Conservation (phyloP, 441 rosid species). For the Raphanus hybrid region DNA sequence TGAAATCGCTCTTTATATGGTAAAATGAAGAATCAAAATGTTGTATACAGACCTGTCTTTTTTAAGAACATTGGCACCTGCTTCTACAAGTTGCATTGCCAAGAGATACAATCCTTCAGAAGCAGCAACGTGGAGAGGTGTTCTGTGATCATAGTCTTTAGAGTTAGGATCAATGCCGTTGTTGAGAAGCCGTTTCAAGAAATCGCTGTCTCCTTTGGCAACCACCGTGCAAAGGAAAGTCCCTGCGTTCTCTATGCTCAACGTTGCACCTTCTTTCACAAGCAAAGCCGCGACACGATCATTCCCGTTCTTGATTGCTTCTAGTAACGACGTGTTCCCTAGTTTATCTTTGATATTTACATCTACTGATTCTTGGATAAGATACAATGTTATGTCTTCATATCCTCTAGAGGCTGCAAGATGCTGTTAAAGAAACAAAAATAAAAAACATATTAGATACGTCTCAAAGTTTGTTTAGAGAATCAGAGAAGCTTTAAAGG, state of each 20-base stretch:
- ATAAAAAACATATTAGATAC: slow-evolving; percentile 1
- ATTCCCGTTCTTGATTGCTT: slow-evolving; percentile 75
- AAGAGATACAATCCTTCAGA: slow-evolving; percentile 66
- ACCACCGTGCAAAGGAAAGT: slow-evolving; percentile 69
- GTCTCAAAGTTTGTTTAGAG: slow-evolving; percentile 8
- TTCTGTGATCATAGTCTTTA: slow-evolving; percentile 68
- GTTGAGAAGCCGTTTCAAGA: slow-evolving; percentile 60
- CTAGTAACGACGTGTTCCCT: slow-evolving; percentile 81
- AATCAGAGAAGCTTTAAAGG: background rate
- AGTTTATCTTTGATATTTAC: slow-evolving; percentile 60
- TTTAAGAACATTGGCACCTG: slow-evolving; percentile 69
- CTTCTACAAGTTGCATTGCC: slow-evolving; percentile 63
- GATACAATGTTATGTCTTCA: slow-evolving; percentile 62
- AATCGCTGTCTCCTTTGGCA: slow-evolving; percentile 63
- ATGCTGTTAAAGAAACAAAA: slow-evolving; percentile 66
- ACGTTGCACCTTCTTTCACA: slow-evolving; percentile 59
- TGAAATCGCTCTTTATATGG: background rate
- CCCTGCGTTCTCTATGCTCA: slow-evolving; percentile 45
- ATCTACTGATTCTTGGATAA: slow-evolving; percentile 66
- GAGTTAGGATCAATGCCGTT: slow-evolving; percentile 75
- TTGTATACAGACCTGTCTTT: slow-evolving; percentile 63
- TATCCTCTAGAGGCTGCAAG: slow-evolving; percentile 81
- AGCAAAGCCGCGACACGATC: slow-evolving; percentile 68
- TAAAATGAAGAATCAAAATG: background rate
- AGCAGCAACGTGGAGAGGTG: slow-evolving; percentile 84